Base-by-base conservation (phyloP, 129 eudicot species). In the Silybum marianum region DNA sequence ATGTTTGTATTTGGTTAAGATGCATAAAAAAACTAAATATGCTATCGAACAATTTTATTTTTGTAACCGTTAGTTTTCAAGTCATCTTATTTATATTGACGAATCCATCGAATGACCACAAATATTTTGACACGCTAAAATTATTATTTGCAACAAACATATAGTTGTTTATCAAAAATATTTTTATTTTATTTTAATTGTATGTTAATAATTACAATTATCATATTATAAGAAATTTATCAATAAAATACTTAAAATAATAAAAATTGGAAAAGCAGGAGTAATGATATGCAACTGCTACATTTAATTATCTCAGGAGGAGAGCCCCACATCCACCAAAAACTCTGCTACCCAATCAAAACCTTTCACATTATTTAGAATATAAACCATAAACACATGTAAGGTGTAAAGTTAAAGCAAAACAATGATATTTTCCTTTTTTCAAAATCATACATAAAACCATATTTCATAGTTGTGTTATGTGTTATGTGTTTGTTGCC, bases 281-380 rank as follows among this genome's bases (percentile, higher is more conserved):
- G 80, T 42, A 28, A 73, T 81, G 51, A 74, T 81, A 74, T 81
- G 74, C 80, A 63, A 73, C 79, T 26, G 74, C 74, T 44, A 42
- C 70, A 76, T 76, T 81, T 40, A 82, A 76, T 82, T 51, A 82
- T 82, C 44, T 40, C 82, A 76, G 23, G 85, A 69, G 68, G 46
- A 69, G 36, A 42, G 71, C 62, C 78, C 79, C 86, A 83, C 54
- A 77, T 39, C 77, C 83, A 80, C 71, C 82, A 77, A 77, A 73
- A 42, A 77, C 39, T 83, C 68, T 19, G 71, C 76, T 73, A 83
- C 39, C 78, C 82, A 83, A 83, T 19, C 78, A 74, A 75, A 69
- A 69, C 78, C 72, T 77, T 83, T 82, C 72, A 70, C 66, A 82
- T 54, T 36, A 39, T 18, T 58, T n/a, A 58, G n/a, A n/a, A 58